Conservation (phyloP, 2,329 filamentous ascomycete species). For the Pseudopithomyces chartarum region DNA sequence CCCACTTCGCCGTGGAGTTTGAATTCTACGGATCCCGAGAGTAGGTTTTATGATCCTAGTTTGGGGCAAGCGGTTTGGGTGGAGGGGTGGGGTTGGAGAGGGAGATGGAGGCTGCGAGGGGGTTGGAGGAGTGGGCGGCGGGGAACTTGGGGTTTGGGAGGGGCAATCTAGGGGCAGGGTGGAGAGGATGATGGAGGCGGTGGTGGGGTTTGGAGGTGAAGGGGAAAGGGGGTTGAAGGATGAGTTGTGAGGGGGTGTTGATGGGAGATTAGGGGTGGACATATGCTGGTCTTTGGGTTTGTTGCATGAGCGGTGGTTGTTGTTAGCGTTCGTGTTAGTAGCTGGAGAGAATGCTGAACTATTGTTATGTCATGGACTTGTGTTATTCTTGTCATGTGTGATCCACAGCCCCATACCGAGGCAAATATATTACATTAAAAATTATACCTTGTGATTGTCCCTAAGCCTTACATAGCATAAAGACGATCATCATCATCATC, state of each 20-base stretch:
- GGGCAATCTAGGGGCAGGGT: background rate
- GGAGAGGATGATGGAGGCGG: background rate
- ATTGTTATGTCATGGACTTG: too few species aligned
- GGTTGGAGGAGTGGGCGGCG: slow-evolving; percentile 9
- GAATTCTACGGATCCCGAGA: slow-evolving; percentile 23
- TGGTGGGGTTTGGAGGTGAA: background rate
- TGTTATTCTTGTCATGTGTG: too few species aligned
- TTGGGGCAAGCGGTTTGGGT: slow-evolving; percentile 4
- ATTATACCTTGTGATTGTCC: too few species aligned
- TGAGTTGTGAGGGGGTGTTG: background rate
- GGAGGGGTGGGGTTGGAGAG: background rate
- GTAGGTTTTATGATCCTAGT: slow-evolving; percentile 18
- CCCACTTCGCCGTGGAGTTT: slow-evolving; percentile 16
- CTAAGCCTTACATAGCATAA: too few species aligned
- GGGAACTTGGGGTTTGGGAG: slow-evolving; percentile 6
- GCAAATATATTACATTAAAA: too few species aligned
- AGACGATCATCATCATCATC: too few species aligned
- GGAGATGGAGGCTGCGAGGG: slow-evolving; percentile 11
- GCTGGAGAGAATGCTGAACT: too few species aligned
- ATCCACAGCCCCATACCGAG: too few species aligned
- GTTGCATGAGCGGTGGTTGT: background rate
- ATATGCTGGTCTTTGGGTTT: background rate
- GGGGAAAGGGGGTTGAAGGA: background rate
- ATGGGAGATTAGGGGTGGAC: background rate
- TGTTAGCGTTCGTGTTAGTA: too few species aligned